A percentile compares a stretch with the other conserved stretches of the same genome.
Conservation (phyloP, 2,329 filamentous ascomycete genomes). For the Dothiorella sarmentorum region DNA sequence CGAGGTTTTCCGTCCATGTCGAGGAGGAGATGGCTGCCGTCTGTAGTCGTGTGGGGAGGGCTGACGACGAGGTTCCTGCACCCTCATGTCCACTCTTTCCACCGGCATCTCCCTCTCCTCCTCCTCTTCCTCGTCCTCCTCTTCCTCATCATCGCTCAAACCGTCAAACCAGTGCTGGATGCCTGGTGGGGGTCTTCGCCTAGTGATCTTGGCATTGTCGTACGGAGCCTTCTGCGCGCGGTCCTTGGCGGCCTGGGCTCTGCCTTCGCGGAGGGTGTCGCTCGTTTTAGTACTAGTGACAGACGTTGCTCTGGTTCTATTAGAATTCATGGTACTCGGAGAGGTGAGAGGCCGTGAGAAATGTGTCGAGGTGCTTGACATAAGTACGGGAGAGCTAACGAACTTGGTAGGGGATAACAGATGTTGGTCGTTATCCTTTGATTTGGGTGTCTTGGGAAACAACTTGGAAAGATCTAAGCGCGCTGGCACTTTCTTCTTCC, state of each 20-base stretch:
- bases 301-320: slow-evolving; percentile 23
- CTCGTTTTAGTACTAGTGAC: slow-evolving; percentile 27
- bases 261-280: slow-evolving; percentile 19
- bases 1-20: not conserved
- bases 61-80: not conserved
- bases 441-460: slow-evolving; percentile 36
- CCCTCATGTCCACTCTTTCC: not conserved
- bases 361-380: slow-evolving; percentile 38
- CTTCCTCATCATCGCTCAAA: slow-evolving; percentile 39
- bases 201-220: slow-evolving; percentile 47
- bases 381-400: slow-evolving; percentile 39
- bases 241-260: slow-evolving; percentile 15
- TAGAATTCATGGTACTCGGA: not conserved
- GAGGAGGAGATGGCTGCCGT: not conserved
- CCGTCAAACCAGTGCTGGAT: slow-evolving; percentile 52
- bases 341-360: slow-evolving; percentile 32
- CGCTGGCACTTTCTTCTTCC: slow-evolving; percentile 34
- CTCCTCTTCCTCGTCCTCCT: slow-evolving; percentile 27
- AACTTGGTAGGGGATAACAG: slow-evolving; percentile 39
- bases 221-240: slow-evolving; percentile 23
- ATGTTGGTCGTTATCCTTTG: slow-evolving; percentile 23
- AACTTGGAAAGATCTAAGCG: slow-evolving; percentile 42
- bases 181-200: slow-evolving; percentile 46
- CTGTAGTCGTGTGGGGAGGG: not conserved
- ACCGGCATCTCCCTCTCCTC: slow-evolving; percentile 19